Evolutionary conservation across 129 eudicot genomes (phyloP).

Genomic region (Saposhnikovia divaricata): DNA sequence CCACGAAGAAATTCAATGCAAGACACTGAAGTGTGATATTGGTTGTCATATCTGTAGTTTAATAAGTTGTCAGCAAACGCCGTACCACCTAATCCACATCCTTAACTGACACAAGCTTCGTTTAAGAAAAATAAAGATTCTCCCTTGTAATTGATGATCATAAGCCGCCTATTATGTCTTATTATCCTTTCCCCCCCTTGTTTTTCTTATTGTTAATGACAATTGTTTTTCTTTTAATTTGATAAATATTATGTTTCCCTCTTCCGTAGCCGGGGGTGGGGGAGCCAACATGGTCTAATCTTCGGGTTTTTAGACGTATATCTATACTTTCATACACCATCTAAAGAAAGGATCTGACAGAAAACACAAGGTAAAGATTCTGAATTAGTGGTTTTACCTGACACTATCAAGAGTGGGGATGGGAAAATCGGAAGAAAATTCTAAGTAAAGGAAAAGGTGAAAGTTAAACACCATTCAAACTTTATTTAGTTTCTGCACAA

Average conservation of each 20-base stretch:
- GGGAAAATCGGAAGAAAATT: conserved; percentile 12
- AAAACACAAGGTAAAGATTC: conserved; percentile 10
- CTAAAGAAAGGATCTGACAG: not conserved
- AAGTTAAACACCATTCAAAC: conserved; percentile 4
- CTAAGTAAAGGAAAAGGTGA: not conserved
- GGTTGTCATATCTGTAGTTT: conserved; percentile 9
- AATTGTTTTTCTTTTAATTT: too few relatives aligned
- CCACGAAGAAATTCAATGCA: not conserved
- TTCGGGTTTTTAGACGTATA: not conserved
- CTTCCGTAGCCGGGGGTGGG: conserved; percentile 6
- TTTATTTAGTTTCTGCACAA: conserved; percentile 15
- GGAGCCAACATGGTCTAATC: not conserved
- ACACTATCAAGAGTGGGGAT: conserved; percentile 3
- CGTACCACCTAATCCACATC: conserved; percentile 27
- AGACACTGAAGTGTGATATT: conserved; percentile 7
- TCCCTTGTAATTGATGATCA: conserved; percentile 23
- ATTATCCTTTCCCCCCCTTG: not conserved
- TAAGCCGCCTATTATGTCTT: not conserved
- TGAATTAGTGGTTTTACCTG: conserved; percentile 9
- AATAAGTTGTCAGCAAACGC: conserved; percentile 5
- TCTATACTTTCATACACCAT: not conserved
- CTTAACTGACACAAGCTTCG: conserved; percentile 30
- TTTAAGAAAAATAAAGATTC: conserved; percentile 24
- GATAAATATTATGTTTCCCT: not conserved
- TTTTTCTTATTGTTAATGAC: not conserved